These are phyloP conservation scores for Theileria equi DNA, from an alignment of 169 alveolate species.

Conservation along the genomic window DNA sequence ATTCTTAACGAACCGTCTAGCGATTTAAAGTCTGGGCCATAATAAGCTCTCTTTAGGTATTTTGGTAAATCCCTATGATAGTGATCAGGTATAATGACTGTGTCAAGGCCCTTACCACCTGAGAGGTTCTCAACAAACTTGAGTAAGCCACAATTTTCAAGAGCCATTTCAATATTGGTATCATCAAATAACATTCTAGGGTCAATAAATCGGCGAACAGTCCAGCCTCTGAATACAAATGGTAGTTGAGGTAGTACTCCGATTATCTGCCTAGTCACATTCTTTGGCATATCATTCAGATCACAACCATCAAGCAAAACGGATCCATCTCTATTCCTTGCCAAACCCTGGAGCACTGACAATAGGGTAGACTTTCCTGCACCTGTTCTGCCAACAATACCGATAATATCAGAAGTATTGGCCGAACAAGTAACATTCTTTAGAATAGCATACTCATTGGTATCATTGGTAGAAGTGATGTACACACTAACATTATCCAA, in stretches of 20 bases:
- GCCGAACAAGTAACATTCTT: conserved; percentile 30
- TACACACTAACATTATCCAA: conserved; percentile 3
- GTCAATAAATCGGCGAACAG: conserved; percentile 59
- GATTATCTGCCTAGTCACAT: conserved; percentile 22
- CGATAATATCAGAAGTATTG: conserved; percentile 30
- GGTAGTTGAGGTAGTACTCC: conserved; percentile 64
- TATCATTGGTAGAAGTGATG: too few species aligned
- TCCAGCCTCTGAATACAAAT: conserved; percentile 63
- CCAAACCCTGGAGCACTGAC: conserved; percentile 24
- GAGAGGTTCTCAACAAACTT: conserved; percentile 31
- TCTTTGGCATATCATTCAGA: conserved; percentile 30
- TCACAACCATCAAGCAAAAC: conserved; percentile 62
- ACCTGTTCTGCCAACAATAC: conserved; percentile 63
- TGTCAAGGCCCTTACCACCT: conserved; percentile 25
- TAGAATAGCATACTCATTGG: not conserved
- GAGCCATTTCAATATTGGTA: conserved; percentile 36
- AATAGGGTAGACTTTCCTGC: conserved; percentile 62
- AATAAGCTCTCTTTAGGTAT: conserved; percentile 16
- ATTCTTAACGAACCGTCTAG: not conserved
- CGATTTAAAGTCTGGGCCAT: too few species aligned
- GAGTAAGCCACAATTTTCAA: conserved; percentile 50
- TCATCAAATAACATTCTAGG: conserved; percentile 59
- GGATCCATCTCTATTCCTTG: conserved; percentile 26
- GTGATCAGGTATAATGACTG: conserved; percentile 26
- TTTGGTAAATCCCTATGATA: conserved; percentile 5